These are phyloP conservation scores for Colletotrichum musae DNA, from an alignment of 2,329 filamentous ascomycete genomes.

Conservation along the genomic window DNA sequence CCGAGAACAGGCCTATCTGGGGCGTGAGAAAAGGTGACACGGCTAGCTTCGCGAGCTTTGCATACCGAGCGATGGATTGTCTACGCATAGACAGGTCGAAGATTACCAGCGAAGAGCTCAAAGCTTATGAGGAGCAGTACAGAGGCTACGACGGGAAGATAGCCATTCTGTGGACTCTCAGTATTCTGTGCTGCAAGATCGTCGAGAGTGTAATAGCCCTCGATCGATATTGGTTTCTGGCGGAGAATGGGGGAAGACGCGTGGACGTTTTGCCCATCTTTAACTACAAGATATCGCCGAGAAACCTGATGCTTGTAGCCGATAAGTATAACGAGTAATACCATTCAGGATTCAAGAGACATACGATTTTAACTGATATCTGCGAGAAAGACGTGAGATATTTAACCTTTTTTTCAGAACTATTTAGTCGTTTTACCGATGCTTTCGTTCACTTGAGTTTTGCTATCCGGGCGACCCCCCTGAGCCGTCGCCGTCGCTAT, in stretches of 20 bases:
- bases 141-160: constrained; percentile 44
- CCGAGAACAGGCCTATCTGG: constrained; percentile 45
- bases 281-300: constrained; percentile 9
- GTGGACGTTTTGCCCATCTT: constrained; percentile 45
- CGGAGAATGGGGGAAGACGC: constrained; percentile 42
- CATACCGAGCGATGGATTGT: constrained; percentile 46
- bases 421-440: no score
- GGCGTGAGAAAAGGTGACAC: constrained; percentile 50
- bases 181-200: constrained; percentile 51
- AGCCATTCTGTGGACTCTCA: constrained; percentile 51
- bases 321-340: not conserved
- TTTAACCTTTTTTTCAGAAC: no score
- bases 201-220: constrained; percentile 50
- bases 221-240: constrained; percentile 51
- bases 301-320: constrained; percentile 36
- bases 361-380: no score
- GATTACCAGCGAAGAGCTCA: constrained; percentile 44
- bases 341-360: no score
- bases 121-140: constrained; percentile 46
- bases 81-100: constrained; percentile 41
- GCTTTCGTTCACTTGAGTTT: no score
- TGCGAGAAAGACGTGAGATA: no score
- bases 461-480: no score
- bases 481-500: no score
- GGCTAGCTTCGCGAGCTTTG: constrained; percentile 46